These are phyloP conservation scores for Aspergillus uvarum DNA, from an alignment of 2,329 filamentous ascomycete species.

Conservation along the genomic window DNA sequence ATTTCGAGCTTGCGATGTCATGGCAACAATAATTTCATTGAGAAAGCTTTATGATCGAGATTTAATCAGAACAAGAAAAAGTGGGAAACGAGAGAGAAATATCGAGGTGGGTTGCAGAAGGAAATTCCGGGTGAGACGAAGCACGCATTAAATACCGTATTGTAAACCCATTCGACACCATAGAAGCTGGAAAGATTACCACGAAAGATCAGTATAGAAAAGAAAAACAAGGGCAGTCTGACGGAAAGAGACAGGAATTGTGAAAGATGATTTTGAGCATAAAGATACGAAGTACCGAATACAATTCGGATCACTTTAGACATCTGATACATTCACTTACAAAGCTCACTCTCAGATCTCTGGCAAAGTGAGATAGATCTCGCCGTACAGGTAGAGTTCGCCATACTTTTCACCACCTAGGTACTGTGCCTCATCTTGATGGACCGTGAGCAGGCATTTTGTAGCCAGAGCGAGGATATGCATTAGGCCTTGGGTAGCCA, in stretches of 20 bases:
- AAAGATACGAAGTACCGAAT: no score
- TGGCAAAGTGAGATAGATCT: conserved; percentile 29
- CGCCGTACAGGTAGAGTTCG: conserved; percentile 27
- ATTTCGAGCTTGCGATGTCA: background rate
- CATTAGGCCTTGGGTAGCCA: conserved; percentile 73
- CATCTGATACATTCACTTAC: no score
- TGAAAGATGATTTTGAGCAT: no score
- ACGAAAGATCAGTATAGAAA: background rate
- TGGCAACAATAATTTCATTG: background rate
- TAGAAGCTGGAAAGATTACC: background rate
- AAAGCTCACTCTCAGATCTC: conserved; percentile 6
- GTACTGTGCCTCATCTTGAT: conserved; percentile 55
- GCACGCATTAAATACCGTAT: background rate
- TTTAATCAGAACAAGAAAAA: background rate
- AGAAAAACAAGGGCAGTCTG: background rate
- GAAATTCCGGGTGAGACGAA: background rate
- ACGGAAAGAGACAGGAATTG: background rate
- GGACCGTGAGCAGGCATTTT: conserved; percentile 61
- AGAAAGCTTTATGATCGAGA: background rate
- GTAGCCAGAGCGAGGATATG: conserved; percentile 71
- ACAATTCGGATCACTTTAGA: no score
- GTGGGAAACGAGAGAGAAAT: background rate
- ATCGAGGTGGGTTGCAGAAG: no score
- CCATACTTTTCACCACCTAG: conserved; percentile 21
- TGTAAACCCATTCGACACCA: background rate